Evolutionary conservation across 305 asterid species (phyloP).

Genomic region (Nicotiana rustica): DNA sequence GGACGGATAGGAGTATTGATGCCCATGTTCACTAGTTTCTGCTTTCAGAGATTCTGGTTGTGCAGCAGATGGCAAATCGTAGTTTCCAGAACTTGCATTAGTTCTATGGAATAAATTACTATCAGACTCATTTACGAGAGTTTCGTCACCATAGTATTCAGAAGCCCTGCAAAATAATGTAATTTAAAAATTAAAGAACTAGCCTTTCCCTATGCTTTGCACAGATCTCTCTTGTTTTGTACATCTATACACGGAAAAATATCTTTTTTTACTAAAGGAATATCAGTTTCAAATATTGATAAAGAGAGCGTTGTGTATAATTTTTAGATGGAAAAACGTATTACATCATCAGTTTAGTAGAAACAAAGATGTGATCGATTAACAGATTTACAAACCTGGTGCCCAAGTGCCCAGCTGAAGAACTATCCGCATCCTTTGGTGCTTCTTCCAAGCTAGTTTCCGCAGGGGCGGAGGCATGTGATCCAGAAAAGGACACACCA

Average conservation of each 20-base stretch:
- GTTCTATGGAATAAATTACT: constrained; percentile 68
- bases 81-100: constrained; percentile 61
- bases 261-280: not conserved
- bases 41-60: constrained; percentile 76
- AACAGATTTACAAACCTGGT: constrained; percentile 52
- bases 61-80: constrained; percentile 68
- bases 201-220: constrained; percentile 23
- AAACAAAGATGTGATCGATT: not conserved
- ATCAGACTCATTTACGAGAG: constrained; percentile 69
- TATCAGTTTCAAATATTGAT: not conserved
- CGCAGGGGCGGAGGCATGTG: constrained; percentile 57
- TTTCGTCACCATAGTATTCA: constrained; percentile 73
- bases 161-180: constrained; percentile 59
- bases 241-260: not conserved
- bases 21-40: constrained; percentile 68
- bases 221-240: constrained; percentile 6
- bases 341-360: not conserved
- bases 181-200: not conserved
- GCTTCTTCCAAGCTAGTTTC: constrained; percentile 62
- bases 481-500: constrained; percentile 56
- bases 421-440: constrained; percentile 39
- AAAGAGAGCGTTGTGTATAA: constrained; percentile 16
- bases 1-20: constrained; percentile 69
- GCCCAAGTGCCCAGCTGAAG: constrained; percentile 38
- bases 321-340: not conserved